A percentile compares a stretch with the other conserved stretches of the same genome.
These are phyloP conservation scores for Citeromyces matritensis DNA, from an alignment of 805 yeast species.

Conservation along the genomic window DNA sequence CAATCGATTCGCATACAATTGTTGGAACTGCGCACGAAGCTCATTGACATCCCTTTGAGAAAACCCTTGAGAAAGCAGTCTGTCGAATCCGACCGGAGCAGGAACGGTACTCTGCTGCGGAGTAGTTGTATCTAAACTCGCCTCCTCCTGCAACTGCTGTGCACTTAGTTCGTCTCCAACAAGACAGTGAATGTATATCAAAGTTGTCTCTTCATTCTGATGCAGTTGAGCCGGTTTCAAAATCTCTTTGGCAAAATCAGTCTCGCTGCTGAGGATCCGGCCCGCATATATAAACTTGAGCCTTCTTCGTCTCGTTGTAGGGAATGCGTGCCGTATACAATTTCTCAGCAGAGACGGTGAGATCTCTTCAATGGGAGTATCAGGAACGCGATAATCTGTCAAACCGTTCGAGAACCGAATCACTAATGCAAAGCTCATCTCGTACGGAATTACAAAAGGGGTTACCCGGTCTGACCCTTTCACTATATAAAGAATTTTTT, in stretches of 20 bases:
- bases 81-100: conserved; percentile 73
- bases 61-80: conserved; percentile 74
- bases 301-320: conserved; percentile 24
- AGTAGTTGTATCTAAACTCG: conserved; percentile 33
- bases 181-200: conserved; percentile 64
- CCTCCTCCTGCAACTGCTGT: conserved; percentile 45
- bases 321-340: conserved; percentile 20
- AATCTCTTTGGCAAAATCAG: conserved; percentile 38
- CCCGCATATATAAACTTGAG: conserved; percentile 60
- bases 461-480: background rate
- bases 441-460: too few species aligned
- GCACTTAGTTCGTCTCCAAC: conserved; percentile 49
- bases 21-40: conserved; percentile 59
- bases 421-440: conserved; percentile 7
- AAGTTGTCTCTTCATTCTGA: conserved; percentile 7
- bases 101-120: conserved; percentile 41
- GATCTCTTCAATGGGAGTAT: conserved; percentile 14
- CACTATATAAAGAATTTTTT: background rate
- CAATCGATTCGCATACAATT: conserved; percentile 38
- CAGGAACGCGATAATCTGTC: conserved; percentile 23
- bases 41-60: conserved; percentile 61
- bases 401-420: conserved; percentile 31
- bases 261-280: conserved; percentile 38
- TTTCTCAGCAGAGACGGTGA: conserved; percentile 23
- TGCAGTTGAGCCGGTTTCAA: conserved; percentile 9